Base-by-base conservation (phyloP, 352 stramenopile species). In the Globisporangium yorkense region DNA sequence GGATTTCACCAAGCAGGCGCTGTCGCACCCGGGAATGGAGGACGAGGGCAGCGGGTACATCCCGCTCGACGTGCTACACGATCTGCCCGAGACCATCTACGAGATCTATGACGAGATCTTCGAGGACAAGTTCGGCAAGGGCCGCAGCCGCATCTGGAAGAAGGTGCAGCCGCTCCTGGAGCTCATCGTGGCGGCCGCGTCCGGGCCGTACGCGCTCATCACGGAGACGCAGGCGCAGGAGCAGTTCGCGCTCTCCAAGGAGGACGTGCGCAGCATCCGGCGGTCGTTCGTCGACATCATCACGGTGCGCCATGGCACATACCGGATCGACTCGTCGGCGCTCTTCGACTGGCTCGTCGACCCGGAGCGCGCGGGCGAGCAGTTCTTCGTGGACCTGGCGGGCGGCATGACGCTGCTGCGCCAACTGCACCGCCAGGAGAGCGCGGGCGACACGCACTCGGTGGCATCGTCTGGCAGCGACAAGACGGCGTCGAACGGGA, bases 21-120 rank as follows among this genome's bases (percentile, higher is more conserved):
- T 94, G 37, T 80, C 82, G 1, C 69, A 90, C 41, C 79, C 83
- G 16, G 79, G 68, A 2, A 83, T 90, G 75, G 77, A 87, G 24
- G 72, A 85, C 35, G 56, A 39, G 12, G 33, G 54, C 3, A 62
- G 60, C 15, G 76, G 70, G 1, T 60, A 59, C 18, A 74, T 92
- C 41, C 70, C 78, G 0, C 68, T 93, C 2, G 74, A 73, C 10
- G 72, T 92, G 9, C 67, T 92, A 5, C 62, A 88, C 18, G 80
- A 94, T 29, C 65, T 94, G 35, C 85, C 85, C 2, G 72, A 92
- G 64, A 84, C 80, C 16, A 63, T 94, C 31, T 87, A 82, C 62
- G 85, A 91, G 46, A 94, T 94, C 54, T 92, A 87, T 56, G 72
- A 75, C 2, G 79, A 91, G 62, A 92, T 94, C 44, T 94, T 94